Conservation (phyloP, 495 filamentous ascomycete species). For the Penicillium ucsense region DNA sequence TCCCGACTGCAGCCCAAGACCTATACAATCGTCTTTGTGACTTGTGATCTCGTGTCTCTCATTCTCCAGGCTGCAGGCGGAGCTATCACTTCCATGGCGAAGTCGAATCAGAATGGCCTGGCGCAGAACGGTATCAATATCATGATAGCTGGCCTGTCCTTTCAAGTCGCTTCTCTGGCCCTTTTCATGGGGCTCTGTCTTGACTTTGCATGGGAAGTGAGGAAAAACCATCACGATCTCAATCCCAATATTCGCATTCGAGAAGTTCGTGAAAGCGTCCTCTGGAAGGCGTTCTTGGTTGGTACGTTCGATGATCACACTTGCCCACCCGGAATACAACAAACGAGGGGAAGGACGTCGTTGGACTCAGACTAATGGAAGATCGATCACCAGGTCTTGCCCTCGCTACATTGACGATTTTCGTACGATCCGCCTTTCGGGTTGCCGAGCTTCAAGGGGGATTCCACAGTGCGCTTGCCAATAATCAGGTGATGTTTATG, state of each 20-base stretch:
- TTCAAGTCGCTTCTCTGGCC: conserved; percentile 41
- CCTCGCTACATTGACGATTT: neutral
- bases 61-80: conserved; percentile 42
- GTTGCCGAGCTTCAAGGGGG: neutral
- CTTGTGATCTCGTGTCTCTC: neutral
- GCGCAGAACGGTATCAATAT: conserved; percentile 30
- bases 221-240: neutral
- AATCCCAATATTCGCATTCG: neutral
- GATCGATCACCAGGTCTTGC: neutral
- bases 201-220: conserved; percentile 37
- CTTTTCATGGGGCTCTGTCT: conserved; percentile 40
- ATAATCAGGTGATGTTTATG: neutral
- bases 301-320: too few species aligned
- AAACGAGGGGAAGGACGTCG: too few species aligned
- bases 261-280: neutral
- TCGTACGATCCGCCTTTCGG: neutral
- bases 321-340: too few species aligned
- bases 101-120: conserved; percentile 7
- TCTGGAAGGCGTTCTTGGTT: neutral
- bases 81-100: conserved; percentile 35
- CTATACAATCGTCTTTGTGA: conserved; percentile 42
- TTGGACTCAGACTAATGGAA: too few species aligned
- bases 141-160: conserved; percentile 43
- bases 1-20: conserved; percentile 38
- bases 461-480: neutral